Evolutionary conservation across 768 basidiomycete genomes (phyloP).

Genomic region (Kwoniella sp.): DNA sequence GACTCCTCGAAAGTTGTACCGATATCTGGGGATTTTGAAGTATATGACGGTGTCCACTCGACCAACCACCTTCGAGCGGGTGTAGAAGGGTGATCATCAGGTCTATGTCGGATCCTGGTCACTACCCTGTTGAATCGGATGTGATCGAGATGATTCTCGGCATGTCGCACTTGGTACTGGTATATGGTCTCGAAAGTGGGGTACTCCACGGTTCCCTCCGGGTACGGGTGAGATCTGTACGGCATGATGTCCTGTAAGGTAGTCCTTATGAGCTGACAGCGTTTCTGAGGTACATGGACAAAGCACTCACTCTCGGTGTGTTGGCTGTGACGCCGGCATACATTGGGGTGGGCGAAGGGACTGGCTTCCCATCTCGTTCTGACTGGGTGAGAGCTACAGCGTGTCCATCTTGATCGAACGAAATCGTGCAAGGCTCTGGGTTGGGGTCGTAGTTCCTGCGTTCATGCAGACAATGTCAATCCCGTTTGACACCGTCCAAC

Average conservation of each 20-base stretch:
- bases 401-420: constrained; percentile 17
- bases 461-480: background rate
- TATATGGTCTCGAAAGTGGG: constrained; percentile 13
- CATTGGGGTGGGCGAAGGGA: constrained; percentile 15
- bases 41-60: constrained; percentile 17
- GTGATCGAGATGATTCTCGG: constrained; percentile 7
- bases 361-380: constrained; percentile 14
- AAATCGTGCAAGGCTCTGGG: constrained; percentile 9
- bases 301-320: constrained; percentile 18
- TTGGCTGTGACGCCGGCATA: constrained; percentile 20
- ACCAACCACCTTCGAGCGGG: constrained; percentile 9
- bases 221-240: constrained; percentile 18
- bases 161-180: constrained; percentile 11
- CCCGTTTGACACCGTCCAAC: too few species aligned
- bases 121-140: constrained; percentile 12
- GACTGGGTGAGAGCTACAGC: constrained; percentile 12
- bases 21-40: constrained; percentile 6
- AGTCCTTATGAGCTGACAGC: too few species aligned
- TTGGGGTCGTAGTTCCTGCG: constrained; percentile 16
- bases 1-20: constrained; percentile 13
- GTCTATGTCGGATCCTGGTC: constrained; percentile 10
- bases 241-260: constrained; percentile 19
- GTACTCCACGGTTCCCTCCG: constrained; percentile 11
- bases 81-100: constrained; percentile 2
- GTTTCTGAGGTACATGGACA: background rate